Base-by-base conservation (phyloP, 768 basidiomycete genomes). In the Lepiota brunneoincarnata region DNA sequence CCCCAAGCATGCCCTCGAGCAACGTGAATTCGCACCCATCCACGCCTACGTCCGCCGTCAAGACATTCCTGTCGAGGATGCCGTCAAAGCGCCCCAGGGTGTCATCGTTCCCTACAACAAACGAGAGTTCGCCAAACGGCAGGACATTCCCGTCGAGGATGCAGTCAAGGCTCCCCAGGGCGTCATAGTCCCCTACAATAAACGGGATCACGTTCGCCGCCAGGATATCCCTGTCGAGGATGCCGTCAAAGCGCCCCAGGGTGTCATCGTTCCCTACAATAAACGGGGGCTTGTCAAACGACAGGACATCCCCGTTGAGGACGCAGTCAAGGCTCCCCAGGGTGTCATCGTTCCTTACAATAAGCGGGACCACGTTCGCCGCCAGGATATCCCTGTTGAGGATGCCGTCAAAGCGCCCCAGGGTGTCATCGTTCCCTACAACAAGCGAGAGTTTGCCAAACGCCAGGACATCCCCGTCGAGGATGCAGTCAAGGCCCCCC, bases 41-140 rank as follows among this genome's bases (percentile, higher is more conserved):
- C 59, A 56, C 10, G 36, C 60, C 49, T 38, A 56, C 56, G 56
- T 46, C 37, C 57, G 57, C n/a, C 51, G 49, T 36, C 37, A 58
- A 50, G n/a, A 24, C 31, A 61, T 67, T 28, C 62, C 62, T 4
- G 61, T 55, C 14, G 67, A 69, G 28, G 54, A 61, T 1, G 43
- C 67, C 1, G 59, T 60, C 21, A 69, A 60, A 37, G 52, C 66
- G 0, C 59, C 60, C 9, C 43, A 61, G 3, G 64, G 64, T 42
- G 68, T 64, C 6, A 79, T 83, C 42, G 70, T 63, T 12, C 74
- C 74, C 17, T 82, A 79, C 65, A 58, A 68, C 41, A 71, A 68
- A 51, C 72, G 72, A 31, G 64, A 70, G 26, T 66, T 58, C 2
- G 64, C 55, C 37, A 56, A 35, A 12, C 58, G 63, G n/a, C 59